Conservation (phyloP, 805 yeast species). For the Suhomyces prunicola region DNA sequence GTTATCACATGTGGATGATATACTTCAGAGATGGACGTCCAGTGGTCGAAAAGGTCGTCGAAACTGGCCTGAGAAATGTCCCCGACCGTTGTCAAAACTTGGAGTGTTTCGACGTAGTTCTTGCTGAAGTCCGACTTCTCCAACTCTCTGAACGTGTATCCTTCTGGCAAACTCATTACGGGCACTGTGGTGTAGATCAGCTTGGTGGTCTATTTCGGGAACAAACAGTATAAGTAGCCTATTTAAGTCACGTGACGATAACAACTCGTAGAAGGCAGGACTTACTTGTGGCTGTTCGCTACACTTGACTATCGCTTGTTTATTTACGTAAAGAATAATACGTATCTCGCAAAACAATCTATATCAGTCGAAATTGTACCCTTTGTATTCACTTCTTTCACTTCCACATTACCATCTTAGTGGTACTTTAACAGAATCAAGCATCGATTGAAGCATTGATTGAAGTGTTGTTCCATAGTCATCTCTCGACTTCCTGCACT, state of each 20-base stretch:
- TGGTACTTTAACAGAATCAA: neutral
- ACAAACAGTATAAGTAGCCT: neutral
- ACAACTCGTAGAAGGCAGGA: neutral
- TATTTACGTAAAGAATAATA: too few relatives aligned
- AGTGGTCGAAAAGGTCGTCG: conserved; percentile 48
- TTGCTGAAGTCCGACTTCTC: conserved; percentile 53
- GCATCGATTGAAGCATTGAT: too few relatives aligned
- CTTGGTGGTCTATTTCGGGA: neutral
- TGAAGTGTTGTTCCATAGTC: neutral
- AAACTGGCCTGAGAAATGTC: conserved; percentile 53
- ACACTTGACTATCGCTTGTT: neutral
- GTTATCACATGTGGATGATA: conserved; percentile 73
- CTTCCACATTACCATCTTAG: neutral
- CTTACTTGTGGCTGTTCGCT: neutral
- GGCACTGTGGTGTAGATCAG: neutral
- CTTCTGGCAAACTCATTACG: conserved; percentile 48
- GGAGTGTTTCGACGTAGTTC: conserved; percentile 61
- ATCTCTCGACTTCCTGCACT: neutral
- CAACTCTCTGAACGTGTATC: conserved; percentile 63
- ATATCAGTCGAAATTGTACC: too few relatives aligned
- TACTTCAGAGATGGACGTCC: conserved; percentile 51
- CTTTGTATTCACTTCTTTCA: neutral
- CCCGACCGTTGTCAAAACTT: conserved; percentile 82
- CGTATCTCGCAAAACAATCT: neutral
- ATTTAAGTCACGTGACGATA: neutral